phyloP scores from a whole-genome alignment of 1,284 basidiomycete species.

The Filobasidium uniguttulatum region DNA sequence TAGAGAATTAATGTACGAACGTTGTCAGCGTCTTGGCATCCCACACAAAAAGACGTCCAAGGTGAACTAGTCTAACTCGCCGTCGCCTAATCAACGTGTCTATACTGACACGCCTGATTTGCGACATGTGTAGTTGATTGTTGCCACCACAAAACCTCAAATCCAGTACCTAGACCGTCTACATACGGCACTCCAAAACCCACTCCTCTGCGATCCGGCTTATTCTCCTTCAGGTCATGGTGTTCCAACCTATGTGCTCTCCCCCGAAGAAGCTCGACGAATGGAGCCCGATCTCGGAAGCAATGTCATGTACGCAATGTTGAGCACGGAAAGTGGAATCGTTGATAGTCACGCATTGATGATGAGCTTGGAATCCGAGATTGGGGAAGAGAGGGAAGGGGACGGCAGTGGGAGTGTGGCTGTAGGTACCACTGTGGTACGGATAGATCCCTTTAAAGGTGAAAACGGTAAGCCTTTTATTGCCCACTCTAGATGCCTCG shows the following conservation, averaged over 20 bases:
- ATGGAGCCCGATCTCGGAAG: slow-evolving; percentile 69
- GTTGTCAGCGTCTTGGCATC: slow-evolving; percentile 54
- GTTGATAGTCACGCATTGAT: slow-evolving; percentile 74
- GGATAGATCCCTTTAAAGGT: slow-evolving; percentile 54
- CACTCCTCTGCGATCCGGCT: slow-evolving; percentile 32
- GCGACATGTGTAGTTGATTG: slow-evolving; percentile 47
- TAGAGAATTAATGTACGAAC: slow-evolving; percentile 66
- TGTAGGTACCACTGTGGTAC: slow-evolving; percentile 71
- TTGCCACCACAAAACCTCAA: slow-evolving; percentile 53
- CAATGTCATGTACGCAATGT: slow-evolving; percentile 58
- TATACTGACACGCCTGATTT: background rate
- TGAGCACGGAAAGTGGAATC: slow-evolving; percentile 80
- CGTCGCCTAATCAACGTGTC: background rate
- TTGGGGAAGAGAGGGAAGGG: slow-evolving; percentile 35
- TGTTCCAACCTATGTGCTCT: slow-evolving; percentile 56
- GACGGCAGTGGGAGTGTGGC: slow-evolving; percentile 47
- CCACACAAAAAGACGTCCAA: slow-evolving; percentile 69
- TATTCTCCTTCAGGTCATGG: slow-evolving; percentile 24
- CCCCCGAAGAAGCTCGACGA: slow-evolving; percentile 53
- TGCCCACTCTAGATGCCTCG: no score
- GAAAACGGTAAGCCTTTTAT: slow-evolving; percentile 20
- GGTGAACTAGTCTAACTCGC: slow-evolving; percentile 21
- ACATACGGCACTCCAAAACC: slow-evolving; percentile 47
- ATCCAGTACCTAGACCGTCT: slow-evolving; percentile 55
- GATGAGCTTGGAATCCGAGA: slow-evolving; percentile 63